A percentile compares a stretch with the other conserved stretches of the same genome.
These are phyloP conservation scores for Pseudisothecium myosuroides DNA, from an alignment of 225 moss, liverwort and hornwort species.

Conservation along the genomic window DNA sequence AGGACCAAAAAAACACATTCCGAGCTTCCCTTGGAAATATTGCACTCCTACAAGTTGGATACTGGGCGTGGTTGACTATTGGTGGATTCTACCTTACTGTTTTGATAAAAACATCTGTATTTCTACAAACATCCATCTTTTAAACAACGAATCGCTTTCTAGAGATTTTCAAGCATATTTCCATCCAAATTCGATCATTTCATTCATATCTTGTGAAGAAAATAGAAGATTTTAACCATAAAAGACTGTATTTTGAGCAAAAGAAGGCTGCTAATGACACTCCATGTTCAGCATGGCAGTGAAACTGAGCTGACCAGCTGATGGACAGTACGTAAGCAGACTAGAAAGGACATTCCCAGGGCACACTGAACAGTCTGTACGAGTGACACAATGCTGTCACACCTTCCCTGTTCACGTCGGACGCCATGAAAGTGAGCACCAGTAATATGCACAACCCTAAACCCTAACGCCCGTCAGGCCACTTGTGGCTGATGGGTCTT, in stretches of 20 bases:
- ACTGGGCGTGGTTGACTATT: too few species aligned
- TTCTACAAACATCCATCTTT: neutral
- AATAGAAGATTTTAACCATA: neutral
- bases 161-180: neutral
- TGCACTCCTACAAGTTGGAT: too few species aligned
- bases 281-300: neutral
- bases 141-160: neutral
- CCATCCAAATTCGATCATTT: neutral
- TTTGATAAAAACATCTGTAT: rapidly evolving
- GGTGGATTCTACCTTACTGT: too few species aligned
- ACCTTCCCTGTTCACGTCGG: neutral
- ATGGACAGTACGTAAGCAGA: neutral
- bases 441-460: neutral
- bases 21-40: too few species aligned
- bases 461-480: too few species aligned
- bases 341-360: neutral
- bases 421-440: neutral
- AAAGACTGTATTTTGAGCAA: neutral
- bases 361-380: neutral
- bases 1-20: too few species aligned
- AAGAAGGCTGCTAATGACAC: neutral
- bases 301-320: neutral
- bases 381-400: neutral
- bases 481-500: too few species aligned
- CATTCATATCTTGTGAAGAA: neutral